Base-by-base conservation (phyloP, 2,329 filamentous ascomycete genomes). In the Fusarium lyarnte region DNA sequence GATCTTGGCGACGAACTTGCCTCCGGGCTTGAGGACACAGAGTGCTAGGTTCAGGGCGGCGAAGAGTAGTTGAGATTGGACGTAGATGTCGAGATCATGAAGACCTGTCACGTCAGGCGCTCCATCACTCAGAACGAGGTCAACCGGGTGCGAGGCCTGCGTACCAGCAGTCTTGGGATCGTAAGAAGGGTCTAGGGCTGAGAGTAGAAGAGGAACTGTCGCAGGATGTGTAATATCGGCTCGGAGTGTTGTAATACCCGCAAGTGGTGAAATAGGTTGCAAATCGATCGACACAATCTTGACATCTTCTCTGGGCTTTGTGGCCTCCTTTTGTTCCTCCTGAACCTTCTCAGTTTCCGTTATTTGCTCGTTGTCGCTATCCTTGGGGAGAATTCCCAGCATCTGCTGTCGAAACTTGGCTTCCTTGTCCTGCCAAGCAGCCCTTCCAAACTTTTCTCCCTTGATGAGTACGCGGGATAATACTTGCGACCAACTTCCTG, bases 191-290 rank as follows among this genome's bases (percentile, higher is more conserved):
- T 98, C 94, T 27, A 99, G 87, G 2, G 95, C 94, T 72, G 91
- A 90, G 29, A 98, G 88, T 25, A 99, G 89, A 8, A 97, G 89
- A 12, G 95, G 95, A 36, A 98, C 94, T 0, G 96, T 99, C 7
- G 94, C 95, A 0, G 96, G 95, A 81, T 99, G 96, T 13, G 96
- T 99, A 76, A 99, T 99, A 80, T 99, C 96, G 53, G 96, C 96
- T 78, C 95, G 92, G 19, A 99, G 88, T 16, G 93, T 97, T 39
- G 92, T 93, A 80, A 99, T 97, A 67, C 96, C 96, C 31, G 96
- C 93, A 8, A 99, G 87, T 10, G 95, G 94, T 69, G 93, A 94
- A 88, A 99, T 99, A 42, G 96, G 96, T 81, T 99, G 96, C 39
- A 99, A 85, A 78, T 99, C 96, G 64, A 99, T 97, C 1, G 96